Conservation (phyloP, 2,329 filamentous ascomycete genomes). For the Aspergillus quadricinctus region DNA sequence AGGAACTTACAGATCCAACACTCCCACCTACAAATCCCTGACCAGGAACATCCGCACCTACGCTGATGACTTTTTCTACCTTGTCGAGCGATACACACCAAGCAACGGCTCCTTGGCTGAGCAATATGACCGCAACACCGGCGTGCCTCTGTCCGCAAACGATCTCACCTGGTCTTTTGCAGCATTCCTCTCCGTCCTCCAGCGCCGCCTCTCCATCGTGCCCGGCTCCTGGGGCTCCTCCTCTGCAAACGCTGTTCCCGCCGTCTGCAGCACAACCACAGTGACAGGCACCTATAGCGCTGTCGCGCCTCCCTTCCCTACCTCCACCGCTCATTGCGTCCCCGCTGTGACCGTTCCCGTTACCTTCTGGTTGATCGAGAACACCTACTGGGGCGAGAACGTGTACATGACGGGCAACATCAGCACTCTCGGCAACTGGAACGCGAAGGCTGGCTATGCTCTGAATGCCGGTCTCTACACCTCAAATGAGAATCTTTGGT, state of each 20-base stretch:
- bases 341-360: background rate
- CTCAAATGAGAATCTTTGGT: background rate
- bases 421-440: background rate
- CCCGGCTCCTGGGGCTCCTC: slow-evolving; percentile 19
- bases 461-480: background rate
- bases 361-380: background rate
- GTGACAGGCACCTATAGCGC: slow-evolving; percentile 7
- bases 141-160: slow-evolving; percentile 10
- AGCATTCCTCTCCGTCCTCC: slow-evolving; percentile 14
- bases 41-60: slow-evolving; percentile 59
- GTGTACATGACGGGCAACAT: background rate
- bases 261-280: slow-evolving; percentile 4
- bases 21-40: slow-evolving; percentile 50
- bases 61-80: slow-evolving; percentile 50
- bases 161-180: slow-evolving; percentile 22
- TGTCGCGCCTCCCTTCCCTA: background rate
- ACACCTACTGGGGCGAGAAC: background rate
- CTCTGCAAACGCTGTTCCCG: slow-evolving; percentile 1
- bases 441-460: background rate
- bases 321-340: background rate
- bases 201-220: slow-evolving; percentile 11
- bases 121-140: slow-evolving; percentile 28
- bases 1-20: slow-evolving; percentile 60
- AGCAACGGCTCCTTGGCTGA: slow-evolving; percentile 28
- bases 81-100: slow-evolving; percentile 30